Evolutionary conservation across 805 yeast species (phyloP).

Genomic region (Zygosaccharomyces kombuchaensis): DNA sequence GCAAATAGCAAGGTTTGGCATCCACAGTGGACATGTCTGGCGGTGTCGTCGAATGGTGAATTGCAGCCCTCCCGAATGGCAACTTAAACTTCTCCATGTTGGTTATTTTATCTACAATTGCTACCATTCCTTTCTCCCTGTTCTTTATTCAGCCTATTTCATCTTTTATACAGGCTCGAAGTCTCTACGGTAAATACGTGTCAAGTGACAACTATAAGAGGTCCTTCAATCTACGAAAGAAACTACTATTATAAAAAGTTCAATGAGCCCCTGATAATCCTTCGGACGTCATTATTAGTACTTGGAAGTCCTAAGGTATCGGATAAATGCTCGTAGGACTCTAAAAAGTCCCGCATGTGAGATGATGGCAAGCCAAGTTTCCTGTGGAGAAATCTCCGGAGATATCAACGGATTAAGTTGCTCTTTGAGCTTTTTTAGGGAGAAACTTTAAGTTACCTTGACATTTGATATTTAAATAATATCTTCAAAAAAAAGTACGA

Average conservation of each 20-base stretch:
- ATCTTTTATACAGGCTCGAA: constrained; percentile 3
- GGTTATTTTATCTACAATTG: not conserved
- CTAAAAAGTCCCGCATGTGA: not conserved
- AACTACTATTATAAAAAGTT: not conserved
- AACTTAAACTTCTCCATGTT: constrained; percentile 37
- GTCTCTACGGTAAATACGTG: not conserved
- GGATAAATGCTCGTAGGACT: too few species aligned
- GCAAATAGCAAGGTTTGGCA: constrained; percentile 31
- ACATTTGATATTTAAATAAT: too few species aligned
- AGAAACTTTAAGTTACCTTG: too few species aligned
- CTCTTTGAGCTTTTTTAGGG: too few species aligned
- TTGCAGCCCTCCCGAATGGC: constrained; percentile 35
- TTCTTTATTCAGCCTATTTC: not conserved
- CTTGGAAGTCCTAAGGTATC: too few species aligned
- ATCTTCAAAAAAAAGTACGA: too few species aligned
- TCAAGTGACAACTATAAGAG: not conserved
- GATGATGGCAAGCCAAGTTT: not conserved
- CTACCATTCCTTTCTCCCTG: not conserved
- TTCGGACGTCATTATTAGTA: too few species aligned
- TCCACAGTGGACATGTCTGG: constrained; percentile 36
- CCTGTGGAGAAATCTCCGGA: too few species aligned
- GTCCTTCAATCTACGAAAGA: not conserved
- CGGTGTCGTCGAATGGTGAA: constrained; percentile 25
- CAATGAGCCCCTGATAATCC: not conserved
- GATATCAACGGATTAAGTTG: too few species aligned